Evolutionary conservation across 768 basidiomycete genomes (phyloP).

Genomic region (Inosperma sp.): DNA sequence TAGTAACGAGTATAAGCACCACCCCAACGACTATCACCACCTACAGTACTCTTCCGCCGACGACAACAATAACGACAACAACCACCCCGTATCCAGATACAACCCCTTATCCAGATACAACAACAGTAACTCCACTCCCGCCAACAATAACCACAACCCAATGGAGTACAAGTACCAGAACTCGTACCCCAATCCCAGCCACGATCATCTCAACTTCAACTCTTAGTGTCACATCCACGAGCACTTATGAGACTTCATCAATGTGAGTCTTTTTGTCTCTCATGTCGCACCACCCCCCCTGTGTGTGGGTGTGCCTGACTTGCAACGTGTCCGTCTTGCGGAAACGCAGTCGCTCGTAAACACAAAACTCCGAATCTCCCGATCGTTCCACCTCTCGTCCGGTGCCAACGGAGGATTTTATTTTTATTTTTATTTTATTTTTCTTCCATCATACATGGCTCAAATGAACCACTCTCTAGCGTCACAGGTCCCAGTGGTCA

Average conservation of each 20-base stretch:
- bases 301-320: background rate
- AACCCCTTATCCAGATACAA: no score
- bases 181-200: background rate
- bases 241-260: background rate
- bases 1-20: constrained; percentile 11
- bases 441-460: constrained; percentile 1
- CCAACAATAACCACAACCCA: background rate
- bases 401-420: background rate
- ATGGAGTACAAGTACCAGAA: background rate
- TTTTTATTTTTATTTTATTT: background rate
- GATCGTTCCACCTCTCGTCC: background rate
- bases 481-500: constrained; percentile 20
- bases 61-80: no score
- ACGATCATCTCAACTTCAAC: background rate
- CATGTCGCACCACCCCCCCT: background rate
- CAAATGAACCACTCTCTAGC: constrained; percentile 9
- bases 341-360: background rate
- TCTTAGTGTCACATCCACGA: background rate
- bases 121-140: no score
- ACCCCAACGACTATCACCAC: background rate
- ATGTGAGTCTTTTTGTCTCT: background rate
- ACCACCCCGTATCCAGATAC: no score
- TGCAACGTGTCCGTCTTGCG: no score
- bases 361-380: no score
- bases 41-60: no score